Percentiles rank a stretch among this genome's conserved stretches.
These are phyloP conservation scores for Xylariaceae sp. DNA, from an alignment of 2,329 filamentous ascomycete species.

Conservation along the genomic window DNA sequence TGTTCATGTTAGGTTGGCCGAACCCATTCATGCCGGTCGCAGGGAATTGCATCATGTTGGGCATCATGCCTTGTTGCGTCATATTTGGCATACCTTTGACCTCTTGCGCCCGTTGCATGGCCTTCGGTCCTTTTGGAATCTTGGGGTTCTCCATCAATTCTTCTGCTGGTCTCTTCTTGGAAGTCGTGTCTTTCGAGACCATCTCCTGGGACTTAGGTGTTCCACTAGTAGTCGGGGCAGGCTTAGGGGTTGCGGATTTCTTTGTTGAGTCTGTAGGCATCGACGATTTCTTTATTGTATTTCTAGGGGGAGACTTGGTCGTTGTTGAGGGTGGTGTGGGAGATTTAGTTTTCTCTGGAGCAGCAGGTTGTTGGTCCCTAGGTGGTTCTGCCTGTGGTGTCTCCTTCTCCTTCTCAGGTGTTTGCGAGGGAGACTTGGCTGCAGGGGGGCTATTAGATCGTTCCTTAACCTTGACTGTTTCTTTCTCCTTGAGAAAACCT, in stretches of 20 bases:
- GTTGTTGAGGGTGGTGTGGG: conserved; percentile 31
- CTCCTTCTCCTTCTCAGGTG: conserved; percentile 33
- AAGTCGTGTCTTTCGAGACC: conserved; percentile 31
- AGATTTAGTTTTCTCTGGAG: conserved; percentile 35
- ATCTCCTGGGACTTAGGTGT: conserved; percentile 24
- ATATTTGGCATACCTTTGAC: conserved; percentile 52
- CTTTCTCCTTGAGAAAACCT: conserved; percentile 66
- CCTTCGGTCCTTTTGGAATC: conserved; percentile 67
- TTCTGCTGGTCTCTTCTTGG: conserved; percentile 84
- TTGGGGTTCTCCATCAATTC: conserved; percentile 67
- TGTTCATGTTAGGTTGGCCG: conserved; percentile 42
- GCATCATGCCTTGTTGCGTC: conserved; percentile 53
- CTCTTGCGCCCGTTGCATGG: conserved; percentile 58
- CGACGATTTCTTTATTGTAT: conserved; percentile 25
- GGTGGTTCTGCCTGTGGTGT: conserved; percentile 40
- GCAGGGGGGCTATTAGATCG: conserved; percentile 51
- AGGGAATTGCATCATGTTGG: conserved; percentile 47
- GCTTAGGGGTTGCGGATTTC: conserved; percentile 28
- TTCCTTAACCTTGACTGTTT: conserved; percentile 48
- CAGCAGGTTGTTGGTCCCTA: conserved; percentile 36
- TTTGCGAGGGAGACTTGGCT: conserved; percentile 36
- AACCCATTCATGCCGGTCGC: conserved; percentile 44
- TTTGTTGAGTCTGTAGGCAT: conserved; percentile 29
- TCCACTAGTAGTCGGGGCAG: conserved; percentile 28
- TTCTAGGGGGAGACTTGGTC: conserved; percentile 36